Percentiles rank a stretch among this genome's conserved stretches.
These are phyloP conservation scores for Lyophyllum shimeji DNA, from an alignment of 768 basidiomycete genomes.

Conservation along the genomic window DNA sequence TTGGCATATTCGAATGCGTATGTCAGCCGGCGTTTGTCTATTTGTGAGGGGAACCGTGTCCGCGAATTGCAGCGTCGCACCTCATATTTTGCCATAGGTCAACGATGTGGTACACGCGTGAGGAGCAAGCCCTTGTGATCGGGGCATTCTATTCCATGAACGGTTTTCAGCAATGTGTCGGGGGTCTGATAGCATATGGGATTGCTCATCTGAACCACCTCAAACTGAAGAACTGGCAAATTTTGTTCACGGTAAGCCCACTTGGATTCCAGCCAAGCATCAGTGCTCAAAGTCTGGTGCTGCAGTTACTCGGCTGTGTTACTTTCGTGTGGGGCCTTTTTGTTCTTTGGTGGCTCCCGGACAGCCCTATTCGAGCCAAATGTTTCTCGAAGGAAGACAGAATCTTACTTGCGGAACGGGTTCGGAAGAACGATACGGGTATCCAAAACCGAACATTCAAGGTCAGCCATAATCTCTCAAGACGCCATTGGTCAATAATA, in stretches of 20 bases:
- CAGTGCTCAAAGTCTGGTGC: not conserved
- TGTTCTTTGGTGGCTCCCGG: constrained; percentile 50
- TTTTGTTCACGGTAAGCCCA: constrained; percentile 36
- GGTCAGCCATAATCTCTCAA: constrained; percentile 12
- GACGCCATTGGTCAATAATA: not conserved
- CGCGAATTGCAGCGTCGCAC: not conserved
- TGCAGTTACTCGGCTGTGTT: constrained; percentile 40
- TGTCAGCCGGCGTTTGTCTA: constrained; percentile 49
- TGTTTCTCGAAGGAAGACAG: constrained; percentile 49
- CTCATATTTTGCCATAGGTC: constrained; percentile 26
- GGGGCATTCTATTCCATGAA: constrained; percentile 48
- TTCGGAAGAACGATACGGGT: constrained; percentile 51
- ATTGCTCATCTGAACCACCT: constrained; percentile 43
- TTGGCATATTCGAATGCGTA: constrained; percentile 47
- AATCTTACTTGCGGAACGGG: constrained; percentile 47
- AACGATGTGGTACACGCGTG: constrained; percentile 52
- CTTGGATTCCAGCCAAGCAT: not conserved
- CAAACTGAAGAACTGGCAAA: constrained; percentile 49
- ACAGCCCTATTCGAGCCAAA: constrained; percentile 45
- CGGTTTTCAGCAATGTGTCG: constrained; percentile 47
- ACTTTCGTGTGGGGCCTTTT: constrained; percentile 50
- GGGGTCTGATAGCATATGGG: constrained; percentile 49
- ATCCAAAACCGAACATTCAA: constrained; percentile 54
- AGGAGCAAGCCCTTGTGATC: constrained; percentile 48
- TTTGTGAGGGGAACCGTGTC: constrained; percentile 25